Conservation (phyloP, 345 rosid species). For the Linum lewisii region DNA sequence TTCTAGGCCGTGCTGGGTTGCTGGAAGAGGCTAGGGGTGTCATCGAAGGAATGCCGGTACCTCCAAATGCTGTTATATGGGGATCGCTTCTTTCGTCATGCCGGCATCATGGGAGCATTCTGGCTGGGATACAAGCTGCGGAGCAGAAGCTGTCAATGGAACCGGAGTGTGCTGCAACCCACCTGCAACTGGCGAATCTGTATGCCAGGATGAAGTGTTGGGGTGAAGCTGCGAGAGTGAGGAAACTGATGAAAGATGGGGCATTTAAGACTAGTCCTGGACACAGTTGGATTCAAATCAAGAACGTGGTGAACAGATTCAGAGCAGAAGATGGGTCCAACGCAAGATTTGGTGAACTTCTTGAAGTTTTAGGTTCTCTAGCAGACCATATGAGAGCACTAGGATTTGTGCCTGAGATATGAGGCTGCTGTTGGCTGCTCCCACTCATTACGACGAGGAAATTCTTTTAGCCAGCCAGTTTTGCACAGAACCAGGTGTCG, state of each 20-base stretch:
- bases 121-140: conserved; percentile 80
- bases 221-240: conserved; percentile 60
- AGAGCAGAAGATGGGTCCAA: conserved; percentile 60
- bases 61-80: conserved; percentile 72
- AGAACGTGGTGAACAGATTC: conserved; percentile 49
- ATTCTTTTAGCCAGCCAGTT: too few relatives aligned
- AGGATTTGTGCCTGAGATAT: conserved; percentile 19
- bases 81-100: conserved; percentile 79
- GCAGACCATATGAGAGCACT: conserved; percentile 40
- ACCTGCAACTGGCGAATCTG: conserved; percentile 65
- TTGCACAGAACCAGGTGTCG: too few relatives aligned
- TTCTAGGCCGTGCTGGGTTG: conserved; percentile 72
- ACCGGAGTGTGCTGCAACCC: conserved; percentile 71
- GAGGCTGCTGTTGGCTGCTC: background rate
- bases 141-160: conserved; percentile 59
- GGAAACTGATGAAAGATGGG: conserved; percentile 77
- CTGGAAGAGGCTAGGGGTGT: conserved; percentile 58
- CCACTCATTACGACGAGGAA: too few relatives aligned
- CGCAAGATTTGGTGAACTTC: conserved; percentile 27
- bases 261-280: conserved; percentile 62
- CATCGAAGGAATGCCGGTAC: conserved; percentile 51
- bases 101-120: conserved; percentile 55
- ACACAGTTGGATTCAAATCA: conserved; percentile 82
- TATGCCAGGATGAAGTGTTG: conserved; percentile 60
- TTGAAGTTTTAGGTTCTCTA: conserved; percentile 35